Conservation (phyloP, 1,139 yeast species). For the Taphrina communis region DNA sequence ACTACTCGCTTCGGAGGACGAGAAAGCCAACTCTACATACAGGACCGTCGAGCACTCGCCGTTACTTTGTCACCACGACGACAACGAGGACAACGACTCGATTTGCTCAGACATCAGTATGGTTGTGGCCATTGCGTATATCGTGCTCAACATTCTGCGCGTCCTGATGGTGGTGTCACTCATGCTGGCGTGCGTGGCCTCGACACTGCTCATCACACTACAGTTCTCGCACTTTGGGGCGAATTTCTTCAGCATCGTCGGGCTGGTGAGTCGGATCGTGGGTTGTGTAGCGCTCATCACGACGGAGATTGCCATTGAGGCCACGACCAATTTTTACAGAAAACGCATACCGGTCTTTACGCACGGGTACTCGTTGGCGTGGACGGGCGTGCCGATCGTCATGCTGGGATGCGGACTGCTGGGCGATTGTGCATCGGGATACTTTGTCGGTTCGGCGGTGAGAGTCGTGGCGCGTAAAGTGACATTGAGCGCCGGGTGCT, state of each 20-base stretch:
- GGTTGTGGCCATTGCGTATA: conserved; percentile 22
- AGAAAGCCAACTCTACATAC: neutral
- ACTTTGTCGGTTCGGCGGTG: neutral
- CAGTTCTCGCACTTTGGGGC: conserved; percentile 13
- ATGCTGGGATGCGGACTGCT: conserved; percentile 6
- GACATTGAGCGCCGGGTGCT: conserved; percentile 18
- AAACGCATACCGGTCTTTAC: conserved; percentile 19
- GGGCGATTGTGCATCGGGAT: neutral
- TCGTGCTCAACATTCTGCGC: conserved; percentile 35
- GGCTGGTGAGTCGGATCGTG: neutral
- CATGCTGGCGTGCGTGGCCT: conserved; percentile 18
- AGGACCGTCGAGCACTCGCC: neutral
- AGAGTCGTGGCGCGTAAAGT: conserved; percentile 10
- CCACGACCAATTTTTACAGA: conserved; percentile 5
- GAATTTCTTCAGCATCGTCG: conserved; percentile 25
- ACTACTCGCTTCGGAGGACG: neutral
- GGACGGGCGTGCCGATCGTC: conserved; percentile 35
- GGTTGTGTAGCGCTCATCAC: conserved; percentile 5
- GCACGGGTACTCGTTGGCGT: conserved; percentile 20
- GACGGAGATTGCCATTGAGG: conserved; percentile 17
- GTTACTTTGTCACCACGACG: neutral
- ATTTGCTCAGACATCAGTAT: conserved; percentile 19
- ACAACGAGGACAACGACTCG: neutral
- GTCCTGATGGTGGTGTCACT: conserved; percentile 17
- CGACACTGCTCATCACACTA: conserved; percentile 16